These are phyloP conservation scores for Hypericum perforatum DNA, from an alignment of 345 rosid species.

Conservation along the genomic window DNA sequence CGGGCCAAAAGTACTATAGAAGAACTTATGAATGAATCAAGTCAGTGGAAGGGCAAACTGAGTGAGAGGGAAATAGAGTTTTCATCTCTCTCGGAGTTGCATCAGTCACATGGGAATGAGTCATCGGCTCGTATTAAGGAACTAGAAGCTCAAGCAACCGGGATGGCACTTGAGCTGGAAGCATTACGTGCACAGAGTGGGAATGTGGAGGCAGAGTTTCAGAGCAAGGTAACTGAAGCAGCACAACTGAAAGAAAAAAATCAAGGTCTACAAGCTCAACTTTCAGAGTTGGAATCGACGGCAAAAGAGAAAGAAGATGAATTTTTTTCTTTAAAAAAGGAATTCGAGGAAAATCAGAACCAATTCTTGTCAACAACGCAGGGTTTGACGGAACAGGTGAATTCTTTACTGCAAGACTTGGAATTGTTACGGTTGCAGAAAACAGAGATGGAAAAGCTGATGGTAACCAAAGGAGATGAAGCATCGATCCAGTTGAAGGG, in stretches of 20 bases:
- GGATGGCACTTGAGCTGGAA: constrained; percentile 44
- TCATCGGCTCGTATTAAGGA: constrained; percentile 34
- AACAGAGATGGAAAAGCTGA: constrained; percentile 53
- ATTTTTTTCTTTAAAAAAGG: constrained; percentile 35
- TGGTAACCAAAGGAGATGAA: constrained; percentile 40
- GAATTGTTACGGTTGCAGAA: constrained; percentile 37
- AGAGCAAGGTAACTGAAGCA: constrained; percentile 34
- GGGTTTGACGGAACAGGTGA: constrained; percentile 42
- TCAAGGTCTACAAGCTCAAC: constrained; percentile 24
- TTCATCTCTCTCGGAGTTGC: constrained; percentile 36
- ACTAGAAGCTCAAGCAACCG: constrained; percentile 29
- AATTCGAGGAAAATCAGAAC: constrained; percentile 43
- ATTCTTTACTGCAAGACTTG: constrained; percentile 29
- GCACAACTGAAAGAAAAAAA: constrained; percentile 40
- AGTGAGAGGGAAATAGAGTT: constrained; percentile 47
- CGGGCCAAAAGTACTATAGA: constrained; percentile 29
- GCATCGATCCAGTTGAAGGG: constrained; percentile 34
- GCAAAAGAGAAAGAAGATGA: constrained; percentile 38
- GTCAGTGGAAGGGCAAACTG: constrained; percentile 34
- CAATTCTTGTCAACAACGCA: constrained; percentile 43
- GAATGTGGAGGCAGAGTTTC: constrained; percentile 38
- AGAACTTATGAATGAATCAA: constrained; percentile 34
- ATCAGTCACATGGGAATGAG: constrained; percentile 39
- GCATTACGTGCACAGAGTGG: constrained; percentile 27
- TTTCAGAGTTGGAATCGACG: constrained; percentile 9